A percentile compares a stretch with the other conserved stretches of the same genome.
phyloP scores from a whole-genome alignment of 169 alveolate species.

The Plasmodium vinckei region DNA sequence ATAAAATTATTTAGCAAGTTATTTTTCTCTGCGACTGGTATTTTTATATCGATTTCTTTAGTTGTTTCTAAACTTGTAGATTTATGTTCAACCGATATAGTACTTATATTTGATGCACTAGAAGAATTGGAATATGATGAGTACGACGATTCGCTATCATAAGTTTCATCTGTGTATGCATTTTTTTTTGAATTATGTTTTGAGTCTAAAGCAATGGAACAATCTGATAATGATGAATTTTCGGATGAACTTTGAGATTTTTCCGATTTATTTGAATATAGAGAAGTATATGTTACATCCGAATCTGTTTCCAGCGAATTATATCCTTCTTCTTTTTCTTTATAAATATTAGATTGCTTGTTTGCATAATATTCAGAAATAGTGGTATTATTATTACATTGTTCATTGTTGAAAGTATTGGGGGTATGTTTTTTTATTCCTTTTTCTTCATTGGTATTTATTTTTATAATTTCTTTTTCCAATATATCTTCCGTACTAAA shows the following conservation, averaged over 20 bases:
- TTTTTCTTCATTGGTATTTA: not conserved
- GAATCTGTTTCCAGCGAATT: not conserved
- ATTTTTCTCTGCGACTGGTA: not conserved
- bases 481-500: conserved; percentile 26
- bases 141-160: not conserved
- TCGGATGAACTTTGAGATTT: conserved; percentile 8
- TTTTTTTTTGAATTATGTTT: conserved; percentile 5
- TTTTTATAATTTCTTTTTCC: conserved; percentile 34
- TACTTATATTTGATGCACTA: conserved; percentile 25
- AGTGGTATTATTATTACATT: not conserved
- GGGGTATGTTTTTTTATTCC: not conserved
- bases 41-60: conserved; percentile 21
- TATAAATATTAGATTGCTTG: not conserved
- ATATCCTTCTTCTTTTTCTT: not conserved
- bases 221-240: conserved; percentile 9
- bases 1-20: conserved; percentile 16
- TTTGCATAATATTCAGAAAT: too few species aligned
- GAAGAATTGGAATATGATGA: conserved; percentile 28
- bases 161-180: not conserved
- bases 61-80: not conserved
- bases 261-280: conserved; percentile 14
- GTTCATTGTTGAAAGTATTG: conserved; percentile 6
- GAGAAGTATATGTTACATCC: conserved; percentile 11
- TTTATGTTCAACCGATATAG: conserved; percentile 13
- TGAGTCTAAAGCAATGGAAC: not conserved